Evolutionary conservation across 1,284 basidiomycete species (phyloP).

Genomic region (Boletus semigastroideus): DNA sequence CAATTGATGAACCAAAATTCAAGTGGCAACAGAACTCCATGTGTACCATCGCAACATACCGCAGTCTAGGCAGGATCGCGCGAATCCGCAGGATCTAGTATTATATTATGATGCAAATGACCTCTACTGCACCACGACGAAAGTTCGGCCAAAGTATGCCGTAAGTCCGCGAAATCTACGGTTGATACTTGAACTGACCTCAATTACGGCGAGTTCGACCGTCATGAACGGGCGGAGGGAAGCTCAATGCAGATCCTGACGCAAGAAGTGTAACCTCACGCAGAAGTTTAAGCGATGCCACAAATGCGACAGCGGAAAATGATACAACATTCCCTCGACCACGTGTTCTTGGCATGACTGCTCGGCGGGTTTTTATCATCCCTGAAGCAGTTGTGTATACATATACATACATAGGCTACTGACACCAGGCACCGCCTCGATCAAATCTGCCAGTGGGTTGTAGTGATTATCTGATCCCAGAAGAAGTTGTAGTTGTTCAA

Average conservation of each 20-base stretch:
- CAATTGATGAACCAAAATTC: neutral
- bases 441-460: neutral
- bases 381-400: no score
- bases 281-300: no score
- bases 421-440: neutral
- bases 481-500: no score
- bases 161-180: neutral
- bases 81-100: neutral
- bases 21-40: constrained; percentile 1
- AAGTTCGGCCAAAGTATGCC: neutral
- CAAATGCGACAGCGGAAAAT: no score
- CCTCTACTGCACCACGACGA: neutral
- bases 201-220: no score
- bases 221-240: no score
- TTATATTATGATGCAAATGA: no score
- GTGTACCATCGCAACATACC: constrained; percentile 2
- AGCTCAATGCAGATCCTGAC: no score
- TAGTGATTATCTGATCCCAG: neutral
- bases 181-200: neutral
- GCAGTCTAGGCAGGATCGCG: constrained; percentile 22
- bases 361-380: no score
- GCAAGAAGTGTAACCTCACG: no score
- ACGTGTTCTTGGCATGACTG: neutral
- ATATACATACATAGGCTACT: no score
- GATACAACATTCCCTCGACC: no score